Evolutionary conservation across 2,329 filamentous ascomycete species (phyloP), one percentile per base, ranked within the genome.

Genomic region (Dissoconium aciculare): DNA sequence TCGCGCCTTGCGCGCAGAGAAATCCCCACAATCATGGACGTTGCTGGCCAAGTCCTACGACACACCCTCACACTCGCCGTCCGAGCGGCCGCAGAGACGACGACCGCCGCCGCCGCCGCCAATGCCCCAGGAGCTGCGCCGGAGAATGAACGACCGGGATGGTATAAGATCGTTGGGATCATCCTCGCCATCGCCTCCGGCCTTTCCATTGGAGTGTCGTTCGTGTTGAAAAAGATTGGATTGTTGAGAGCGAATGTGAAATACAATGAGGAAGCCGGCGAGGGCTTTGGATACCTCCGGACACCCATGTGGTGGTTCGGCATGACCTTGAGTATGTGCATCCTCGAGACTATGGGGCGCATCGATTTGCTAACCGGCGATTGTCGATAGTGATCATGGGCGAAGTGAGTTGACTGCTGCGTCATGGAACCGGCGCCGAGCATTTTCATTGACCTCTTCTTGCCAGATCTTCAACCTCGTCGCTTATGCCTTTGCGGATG

Each of bases 311-410:
- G 89, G 89, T 98, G 89, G 89, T 57, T 63, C 2, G 89, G 89
- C 45, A 95, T 98, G 89, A 84, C 64, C n/a, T n/a, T n/a, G n/a
- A n/a, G n/a, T n/a, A n/a, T n/a, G n/a, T n/a, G n/a, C n/a, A n/a
- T n/a, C n/a, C n/a, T n/a, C n/a, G n/a, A n/a, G n/a, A n/a, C n/a
- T n/a, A n/a, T n/a, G n/a, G n/a, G n/a, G n/a, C n/a, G n/a, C n/a
- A n/a, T n/a, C n/a, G n/a, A n/a, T n/a, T n/a, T n/a, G n/a, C n/a
- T n/a, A n/a, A n/a, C n/a, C n/a, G n/a, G n/a, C n/a, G n/a, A n/a
- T n/a, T n/a, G n/a, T n/a, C n/a, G n/a, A n/a, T 95, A 36, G 95
- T 98, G 89, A 93, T 95, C 45, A 48, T 95, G 26, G 89, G 89
- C 44, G 89, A 98, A n/a, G n/a, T n/a, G n/a, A n/a, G n/a, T n/a